Evolutionary conservation across 2,329 filamentous ascomycete genomes (phyloP).

Genomic region (Arthrinium puccinioides): DNA sequence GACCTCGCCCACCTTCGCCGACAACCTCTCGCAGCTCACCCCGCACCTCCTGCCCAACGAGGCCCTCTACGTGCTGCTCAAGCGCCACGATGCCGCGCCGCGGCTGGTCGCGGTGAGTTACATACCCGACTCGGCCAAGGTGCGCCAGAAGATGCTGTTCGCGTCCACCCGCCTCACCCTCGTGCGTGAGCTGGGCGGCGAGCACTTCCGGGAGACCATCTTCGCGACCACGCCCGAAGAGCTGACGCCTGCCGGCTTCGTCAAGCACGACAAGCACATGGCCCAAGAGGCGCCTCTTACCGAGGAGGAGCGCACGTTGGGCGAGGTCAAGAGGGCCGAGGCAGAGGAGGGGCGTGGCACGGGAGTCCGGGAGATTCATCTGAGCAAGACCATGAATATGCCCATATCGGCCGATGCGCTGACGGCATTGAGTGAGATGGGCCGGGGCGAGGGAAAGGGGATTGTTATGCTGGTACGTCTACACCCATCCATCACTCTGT

Average conservation of each 20-base stretch:
- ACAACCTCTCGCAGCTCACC: slow-evolving; percentile 56
- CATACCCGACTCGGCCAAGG: slow-evolving; percentile 69
- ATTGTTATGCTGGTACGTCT: slow-evolving; percentile 59
- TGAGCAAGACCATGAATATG: slow-evolving; percentile 51
- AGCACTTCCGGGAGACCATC: slow-evolving; percentile 70
- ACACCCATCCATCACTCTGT: background rate
- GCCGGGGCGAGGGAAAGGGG: slow-evolving; percentile 37
- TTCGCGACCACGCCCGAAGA: slow-evolving; percentile 66
- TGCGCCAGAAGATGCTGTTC: slow-evolving; percentile 83
- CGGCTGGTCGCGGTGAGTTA: slow-evolving; percentile 67
- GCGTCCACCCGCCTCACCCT: slow-evolving; percentile 70
- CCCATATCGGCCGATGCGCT: slow-evolving; percentile 57
- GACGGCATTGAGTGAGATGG: slow-evolving; percentile 54
- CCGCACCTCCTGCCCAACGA: slow-evolving; percentile 58
- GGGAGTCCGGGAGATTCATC: slow-evolving; percentile 47
- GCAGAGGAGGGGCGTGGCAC: slow-evolving; percentile 67
- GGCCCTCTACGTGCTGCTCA: slow-evolving; percentile 69
- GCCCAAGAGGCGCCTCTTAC: slow-evolving; percentile 64
- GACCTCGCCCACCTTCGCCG: slow-evolving; percentile 47
- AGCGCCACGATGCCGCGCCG: slow-evolving; percentile 52
- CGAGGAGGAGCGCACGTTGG: slow-evolving; percentile 66
- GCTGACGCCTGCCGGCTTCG: slow-evolving; percentile 62
- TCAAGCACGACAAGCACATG: slow-evolving; percentile 62
- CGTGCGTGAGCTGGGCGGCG: slow-evolving; percentile 67
- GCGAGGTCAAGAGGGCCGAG: slow-evolving; percentile 68